A percentile compares a stretch with the other conserved stretches of the same genome.
phyloP scores from a whole-genome alignment of 1,284 basidiomycete genomes.

The Trichosporon sp. region DNA sequence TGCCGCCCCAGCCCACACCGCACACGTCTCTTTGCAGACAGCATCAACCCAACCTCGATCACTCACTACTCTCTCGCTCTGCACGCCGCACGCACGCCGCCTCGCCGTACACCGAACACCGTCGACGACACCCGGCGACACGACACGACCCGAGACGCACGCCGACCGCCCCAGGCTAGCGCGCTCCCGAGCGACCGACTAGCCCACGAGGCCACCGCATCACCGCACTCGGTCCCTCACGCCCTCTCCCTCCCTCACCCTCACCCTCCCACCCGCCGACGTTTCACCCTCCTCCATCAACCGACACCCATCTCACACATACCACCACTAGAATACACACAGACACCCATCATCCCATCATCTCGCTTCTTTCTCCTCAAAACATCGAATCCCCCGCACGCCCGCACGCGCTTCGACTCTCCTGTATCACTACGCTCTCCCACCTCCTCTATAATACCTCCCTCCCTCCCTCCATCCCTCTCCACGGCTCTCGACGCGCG shows the following conservation, averaged over 20 bases:
- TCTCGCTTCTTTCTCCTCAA: not conserved
- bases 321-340: not conserved
- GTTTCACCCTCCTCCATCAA: not conserved
- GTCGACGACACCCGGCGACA: too few species aligned
- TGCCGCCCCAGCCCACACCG: not conserved
- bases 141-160: too few species aligned
- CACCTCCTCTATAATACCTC: not conserved
- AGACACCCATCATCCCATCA: slow-evolving; percentile 1
- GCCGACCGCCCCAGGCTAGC: too few species aligned
- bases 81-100: too few species aligned
- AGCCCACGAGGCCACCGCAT: not conserved
- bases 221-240: too few species aligned
- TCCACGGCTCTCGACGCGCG: not conserved
- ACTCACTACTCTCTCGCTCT: not conserved
- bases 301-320: not conserved
- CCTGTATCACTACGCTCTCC: not conserved
- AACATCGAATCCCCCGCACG: not conserved
- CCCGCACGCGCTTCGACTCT: not conserved
- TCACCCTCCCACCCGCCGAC: not conserved
- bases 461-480: not conserved
- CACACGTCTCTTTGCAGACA: not conserved
- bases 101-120: too few species aligned
- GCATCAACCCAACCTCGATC: not conserved
- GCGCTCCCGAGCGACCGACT: not conserved
- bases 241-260: not conserved